These are phyloP conservation scores for Scedosporium dehoogii DNA, from an alignment of 2,329 filamentous ascomycete genomes.

Conservation along the genomic window DNA sequence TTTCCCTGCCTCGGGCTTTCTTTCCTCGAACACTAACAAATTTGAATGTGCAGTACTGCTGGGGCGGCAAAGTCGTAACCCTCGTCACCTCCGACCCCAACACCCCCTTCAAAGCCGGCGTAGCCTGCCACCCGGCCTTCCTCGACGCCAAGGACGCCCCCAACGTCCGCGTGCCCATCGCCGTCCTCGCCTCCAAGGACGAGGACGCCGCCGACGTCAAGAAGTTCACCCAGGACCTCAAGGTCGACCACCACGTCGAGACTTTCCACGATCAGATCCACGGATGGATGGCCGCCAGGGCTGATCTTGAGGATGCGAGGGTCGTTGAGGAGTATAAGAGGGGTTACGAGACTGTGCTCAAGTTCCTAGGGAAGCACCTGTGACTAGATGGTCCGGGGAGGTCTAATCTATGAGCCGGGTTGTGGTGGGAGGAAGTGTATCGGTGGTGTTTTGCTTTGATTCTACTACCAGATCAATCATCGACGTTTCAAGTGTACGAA, in stretches of 20 bases:
- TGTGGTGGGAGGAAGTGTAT: no score
- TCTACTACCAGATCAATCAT: not conserved
- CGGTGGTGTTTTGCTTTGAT: no score
- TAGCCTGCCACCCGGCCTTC: constrained; percentile 51
- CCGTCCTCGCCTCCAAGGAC: constrained; percentile 56
- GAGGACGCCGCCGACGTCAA: constrained; percentile 46
- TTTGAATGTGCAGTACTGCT: constrained; percentile 43
- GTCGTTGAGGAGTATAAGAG: constrained; percentile 53
- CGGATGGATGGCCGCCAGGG: constrained; percentile 64
- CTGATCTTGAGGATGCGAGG: constrained; percentile 44
- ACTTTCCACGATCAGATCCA: constrained; percentile 59
- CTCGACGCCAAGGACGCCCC: constrained; percentile 52
- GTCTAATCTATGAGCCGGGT: not conserved
- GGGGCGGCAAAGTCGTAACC: constrained; percentile 59
- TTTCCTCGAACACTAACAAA: not conserved
- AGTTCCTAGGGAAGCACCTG: constrained; percentile 46
- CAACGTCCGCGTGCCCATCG: constrained; percentile 49
- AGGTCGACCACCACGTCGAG: constrained; percentile 50
- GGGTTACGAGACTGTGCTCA: constrained; percentile 48
- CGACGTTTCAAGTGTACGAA: not conserved
- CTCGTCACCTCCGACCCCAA: constrained; percentile 36
- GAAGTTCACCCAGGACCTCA: constrained; percentile 44
- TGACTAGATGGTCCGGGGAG: constrained; percentile 10
- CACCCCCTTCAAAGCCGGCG: constrained; percentile 46
- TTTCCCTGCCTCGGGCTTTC: constrained; percentile 5